A percentile compares a stretch with the other conserved stretches of the same genome.
phyloP scores from a whole-genome alignment of 2,329 filamentous ascomycete genomes.

The Chaetomium sp. region DNA sequence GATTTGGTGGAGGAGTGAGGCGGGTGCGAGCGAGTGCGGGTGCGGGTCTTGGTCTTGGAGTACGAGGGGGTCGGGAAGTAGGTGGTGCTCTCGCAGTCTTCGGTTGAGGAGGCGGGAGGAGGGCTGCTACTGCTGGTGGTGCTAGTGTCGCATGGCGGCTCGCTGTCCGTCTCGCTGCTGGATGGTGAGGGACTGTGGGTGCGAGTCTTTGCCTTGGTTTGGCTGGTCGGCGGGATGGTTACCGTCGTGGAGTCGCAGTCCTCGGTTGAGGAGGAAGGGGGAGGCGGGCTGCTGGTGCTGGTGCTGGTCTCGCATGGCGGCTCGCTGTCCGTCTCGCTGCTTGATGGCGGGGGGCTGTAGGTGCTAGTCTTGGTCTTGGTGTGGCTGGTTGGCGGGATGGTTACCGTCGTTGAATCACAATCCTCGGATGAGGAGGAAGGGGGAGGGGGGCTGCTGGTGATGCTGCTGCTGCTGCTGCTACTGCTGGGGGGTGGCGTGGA shows the following conservation, averaged over 20 bases:
- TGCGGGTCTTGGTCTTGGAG: not conserved
- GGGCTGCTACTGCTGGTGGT: not conserved
- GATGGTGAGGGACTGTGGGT: too few relatives aligned
- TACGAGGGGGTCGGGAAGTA: too few relatives aligned
- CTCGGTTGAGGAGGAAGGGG: too few relatives aligned
- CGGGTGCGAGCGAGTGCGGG: not conserved
- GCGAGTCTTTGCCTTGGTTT: not conserved
- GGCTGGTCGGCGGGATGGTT: too few relatives aligned
- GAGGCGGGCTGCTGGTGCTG: not conserved
- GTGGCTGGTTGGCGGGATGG: too few relatives aligned
- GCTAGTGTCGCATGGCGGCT: not conserved
- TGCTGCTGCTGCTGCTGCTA: not conserved
- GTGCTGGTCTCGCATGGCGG: not conserved
- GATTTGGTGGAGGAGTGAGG: not conserved
- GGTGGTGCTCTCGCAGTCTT: too few relatives aligned
- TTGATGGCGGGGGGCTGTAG: not conserved
- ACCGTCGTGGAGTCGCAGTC: too few relatives aligned
- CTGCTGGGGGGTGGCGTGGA: not conserved
- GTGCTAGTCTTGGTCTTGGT: not conserved
- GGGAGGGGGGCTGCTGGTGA: not conserved
- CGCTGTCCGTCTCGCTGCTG: not conserved
- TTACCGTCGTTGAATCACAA: too few relatives aligned
- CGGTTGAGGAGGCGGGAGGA: too few relatives aligned
- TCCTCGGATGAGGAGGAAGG: too few relatives aligned
- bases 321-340: not conserved